Percentiles rank a stretch among this genome's conserved stretches.
phyloP scores from a whole-genome alignment of 2,329 filamentous ascomycete species.

The Macrophomina phaseolina region DNA sequence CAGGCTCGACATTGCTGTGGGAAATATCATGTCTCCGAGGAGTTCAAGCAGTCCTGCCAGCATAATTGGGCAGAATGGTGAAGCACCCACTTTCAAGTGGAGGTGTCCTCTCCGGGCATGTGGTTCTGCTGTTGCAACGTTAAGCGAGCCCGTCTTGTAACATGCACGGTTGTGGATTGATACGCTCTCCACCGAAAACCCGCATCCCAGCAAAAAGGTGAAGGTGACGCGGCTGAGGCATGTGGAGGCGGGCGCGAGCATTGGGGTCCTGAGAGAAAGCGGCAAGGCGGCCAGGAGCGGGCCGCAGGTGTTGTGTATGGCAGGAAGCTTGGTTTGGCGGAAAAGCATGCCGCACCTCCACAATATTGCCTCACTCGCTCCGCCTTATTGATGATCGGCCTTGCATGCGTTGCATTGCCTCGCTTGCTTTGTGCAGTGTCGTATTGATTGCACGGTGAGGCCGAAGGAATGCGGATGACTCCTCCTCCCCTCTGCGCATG shows the following conservation, averaged over 20 bases:
- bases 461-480: constrained; percentile 21
- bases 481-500: constrained; percentile 1
- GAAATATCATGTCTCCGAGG: no score
- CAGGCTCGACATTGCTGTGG: no score
- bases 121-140: no score
- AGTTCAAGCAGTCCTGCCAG: no score
- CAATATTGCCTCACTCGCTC: constrained; percentile 20
- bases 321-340: neutral
- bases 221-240: neutral
- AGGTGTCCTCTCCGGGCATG: no score
- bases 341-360: constrained; percentile 18
- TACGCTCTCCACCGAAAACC: no score
- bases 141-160: no score
- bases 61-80: no score
- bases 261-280: neutral
- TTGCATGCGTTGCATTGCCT: constrained; percentile 17
- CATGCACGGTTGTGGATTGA: no score
- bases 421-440: constrained; percentile 13
- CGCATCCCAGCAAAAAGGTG: neutral
- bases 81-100: no score
- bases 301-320: neutral
- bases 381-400: constrained; percentile 17
- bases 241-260: neutral
- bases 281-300: neutral
- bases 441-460: constrained; percentile 15